These are phyloP conservation scores for Chaetomiaceae sp. DNA, from an alignment of 2,329 filamentous ascomycete species.

Conservation along the genomic window DNA sequence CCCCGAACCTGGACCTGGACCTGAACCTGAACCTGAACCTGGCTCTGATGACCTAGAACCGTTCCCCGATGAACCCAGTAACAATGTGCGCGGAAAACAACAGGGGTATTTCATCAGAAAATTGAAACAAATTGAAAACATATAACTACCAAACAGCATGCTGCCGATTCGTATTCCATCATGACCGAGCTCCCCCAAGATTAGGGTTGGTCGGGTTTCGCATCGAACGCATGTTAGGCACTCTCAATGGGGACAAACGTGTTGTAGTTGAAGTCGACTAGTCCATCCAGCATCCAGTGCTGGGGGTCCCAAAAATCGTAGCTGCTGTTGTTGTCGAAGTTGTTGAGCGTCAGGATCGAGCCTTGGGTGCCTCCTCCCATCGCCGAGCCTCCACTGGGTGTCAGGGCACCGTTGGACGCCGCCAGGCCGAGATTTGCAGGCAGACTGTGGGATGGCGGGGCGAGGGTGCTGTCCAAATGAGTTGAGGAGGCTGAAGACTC, in stretches of 20 bases:
- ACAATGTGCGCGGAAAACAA: slow-evolving; percentile 6
- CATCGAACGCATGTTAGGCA: slow-evolving; percentile 33
- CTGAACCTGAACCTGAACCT: too few relatives aligned
- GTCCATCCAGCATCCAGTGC: slow-evolving; percentile 87
- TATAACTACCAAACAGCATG: slow-evolving; percentile 7
- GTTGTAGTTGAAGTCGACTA: slow-evolving; percentile 75
- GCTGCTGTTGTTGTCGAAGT: slow-evolving; percentile 56
- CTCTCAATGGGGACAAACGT: slow-evolving; percentile 55
- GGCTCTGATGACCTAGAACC: not conserved
- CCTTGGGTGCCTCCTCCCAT: slow-evolving; percentile 41
- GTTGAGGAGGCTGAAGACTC: slow-evolving; percentile 67
- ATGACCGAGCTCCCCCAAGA: not conserved
- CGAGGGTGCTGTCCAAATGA: slow-evolving; percentile 58
- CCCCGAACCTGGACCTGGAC: too few relatives aligned
- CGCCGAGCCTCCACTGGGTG: slow-evolving; percentile 45
- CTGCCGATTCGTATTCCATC: not conserved
- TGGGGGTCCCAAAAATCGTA: slow-evolving; percentile 90
- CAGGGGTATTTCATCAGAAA: slow-evolving; percentile 16
- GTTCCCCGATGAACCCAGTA: slow-evolving; percentile 5
- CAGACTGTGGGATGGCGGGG: slow-evolving; percentile 44
- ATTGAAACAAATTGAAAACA: slow-evolving; percentile 9
- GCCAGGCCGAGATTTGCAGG: slow-evolving; percentile 47
- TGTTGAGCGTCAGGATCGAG: slow-evolving; percentile 48
- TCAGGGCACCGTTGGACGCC: slow-evolving; percentile 47
- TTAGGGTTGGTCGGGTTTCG: not conserved